These are phyloP conservation scores for Annulohypoxylon stygium DNA, from an alignment of 495 filamentous ascomycete genomes.

Conservation along the genomic window DNA sequence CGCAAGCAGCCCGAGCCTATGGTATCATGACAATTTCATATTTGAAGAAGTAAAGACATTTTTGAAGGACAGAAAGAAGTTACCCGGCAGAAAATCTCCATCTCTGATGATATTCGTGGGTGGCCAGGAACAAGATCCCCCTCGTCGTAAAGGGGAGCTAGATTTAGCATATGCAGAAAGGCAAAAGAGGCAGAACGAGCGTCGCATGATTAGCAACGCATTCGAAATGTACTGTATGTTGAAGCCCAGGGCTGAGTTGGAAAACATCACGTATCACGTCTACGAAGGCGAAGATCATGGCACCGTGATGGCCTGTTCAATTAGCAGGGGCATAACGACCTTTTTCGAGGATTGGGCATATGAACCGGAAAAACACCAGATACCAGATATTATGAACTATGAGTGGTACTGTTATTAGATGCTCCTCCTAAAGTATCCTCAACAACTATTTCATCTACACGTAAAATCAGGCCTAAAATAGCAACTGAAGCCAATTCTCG, in stretches of 20 bases:
- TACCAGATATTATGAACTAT: neutral
- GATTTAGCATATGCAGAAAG: neutral
- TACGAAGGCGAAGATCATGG: slow-evolving; percentile 10
- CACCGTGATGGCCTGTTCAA: neutral
- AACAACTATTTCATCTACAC: neutral
- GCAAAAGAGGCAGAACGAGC: neutral
- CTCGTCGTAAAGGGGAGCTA: neutral
- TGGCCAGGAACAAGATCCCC: slow-evolving; percentile 2
- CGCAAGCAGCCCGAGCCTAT: slow-evolving; percentile 2
- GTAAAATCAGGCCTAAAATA: neutral
- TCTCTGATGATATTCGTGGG: slow-evolving; percentile 5
- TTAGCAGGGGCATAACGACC: neutral
- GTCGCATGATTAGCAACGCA: neutral
- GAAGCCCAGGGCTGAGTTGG: neutral
- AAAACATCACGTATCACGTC: neutral
- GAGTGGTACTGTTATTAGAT: neutral
- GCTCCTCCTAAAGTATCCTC: neutral
- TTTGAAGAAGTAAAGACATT: neutral
- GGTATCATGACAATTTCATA: slow-evolving; percentile 1
- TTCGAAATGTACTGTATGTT: neutral
- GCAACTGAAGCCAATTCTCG: neutral
- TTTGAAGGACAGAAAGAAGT: neutral
- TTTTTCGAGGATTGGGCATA: neutral
- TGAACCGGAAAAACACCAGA: neutral
- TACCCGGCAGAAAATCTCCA: neutral